phyloP scores from a whole-genome alignment of 306 rosid species.

The Quercus wislizeni region DNA sequence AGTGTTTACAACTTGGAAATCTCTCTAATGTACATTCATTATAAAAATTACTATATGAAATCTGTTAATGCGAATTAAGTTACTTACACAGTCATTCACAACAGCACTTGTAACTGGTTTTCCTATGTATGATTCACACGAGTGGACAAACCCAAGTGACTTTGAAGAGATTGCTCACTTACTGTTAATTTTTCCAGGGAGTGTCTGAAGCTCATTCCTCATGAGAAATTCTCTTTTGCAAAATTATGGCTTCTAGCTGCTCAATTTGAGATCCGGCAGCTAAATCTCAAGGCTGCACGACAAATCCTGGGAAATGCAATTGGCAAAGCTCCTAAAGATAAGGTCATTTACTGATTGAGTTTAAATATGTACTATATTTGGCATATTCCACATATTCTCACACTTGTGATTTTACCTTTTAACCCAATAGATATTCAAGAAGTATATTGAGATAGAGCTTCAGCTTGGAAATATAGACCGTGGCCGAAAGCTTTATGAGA shows the following conservation, averaged over 20 bases:
- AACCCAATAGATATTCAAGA: conserved; percentile 72
- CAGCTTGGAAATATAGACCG: conserved; percentile 86
- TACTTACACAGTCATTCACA: background rate
- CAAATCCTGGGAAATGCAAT: conserved; percentile 82
- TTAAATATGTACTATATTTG: background rate
- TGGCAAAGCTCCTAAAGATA: conserved; percentile 92
- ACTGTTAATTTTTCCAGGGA: conserved; percentile 49
- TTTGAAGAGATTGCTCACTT: conserved; percentile 2
- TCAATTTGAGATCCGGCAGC: conserved; percentile 86
- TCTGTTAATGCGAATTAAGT: background rate
- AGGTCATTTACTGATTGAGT: conserved; percentile 40
- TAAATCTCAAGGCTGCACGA: conserved; percentile 75
- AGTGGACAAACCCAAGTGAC: conserved; percentile 1
- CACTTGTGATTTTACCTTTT: background rate
- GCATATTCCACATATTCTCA: conserved; percentile 5
- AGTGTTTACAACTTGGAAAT: background rate
- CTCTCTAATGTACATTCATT: background rate
- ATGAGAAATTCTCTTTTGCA: conserved; percentile 81
- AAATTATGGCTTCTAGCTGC: conserved; percentile 96
- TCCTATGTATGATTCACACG: background rate
- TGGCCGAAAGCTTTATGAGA: conserved; percentile 77
- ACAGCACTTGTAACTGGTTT: background rate
- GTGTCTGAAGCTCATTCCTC: conserved; percentile 82
- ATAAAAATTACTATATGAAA: background rate
- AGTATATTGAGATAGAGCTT: conserved; percentile 93